Evolutionary conservation across 768 basidiomycete genomes (phyloP), one percentile per base, ranked within the genome.

Genomic region (Mycena polygramma): DNA sequence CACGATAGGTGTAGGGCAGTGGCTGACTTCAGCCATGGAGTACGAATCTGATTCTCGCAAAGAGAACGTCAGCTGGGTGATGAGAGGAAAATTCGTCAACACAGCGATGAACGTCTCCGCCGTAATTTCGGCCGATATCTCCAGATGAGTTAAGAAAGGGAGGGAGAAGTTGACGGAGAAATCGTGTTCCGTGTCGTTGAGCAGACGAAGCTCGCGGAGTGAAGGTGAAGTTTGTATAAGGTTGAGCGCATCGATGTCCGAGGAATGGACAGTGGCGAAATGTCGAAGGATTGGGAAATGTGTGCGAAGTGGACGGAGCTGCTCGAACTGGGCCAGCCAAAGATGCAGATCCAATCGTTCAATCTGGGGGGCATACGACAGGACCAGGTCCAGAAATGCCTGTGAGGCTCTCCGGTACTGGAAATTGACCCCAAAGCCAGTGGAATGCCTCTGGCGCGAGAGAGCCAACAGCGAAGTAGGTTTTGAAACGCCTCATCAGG

Each of bases 171-270:
- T n/a, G n/a, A n/a, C n/a, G n/a, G n/a, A n/a, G n/a, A n/a, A n/a
- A n/a, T n/a, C n/a, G n/a, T n/a, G n/a, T n/a, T n/a, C n/a, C n/a
- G n/a, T n/a, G n/a, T n/a, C n/a, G n/a, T n/a, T n/a, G n/a, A n/a
- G n/a, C n/a, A 66, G 19, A 5, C 64, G 55, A 14, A 66, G 64
- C 19, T 26, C 64, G 15, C 64, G 64, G 5, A 66, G 45, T 13
- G 63, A 7, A 22, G 63, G 46, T 0, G 30, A 7, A 11, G 17
- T 3, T 4, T 22, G 0, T 9, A 52, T 10, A 41, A 51, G 46
- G 7, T 37, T 17, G 2, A 4, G 14, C 8, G 41, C 14, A 1
- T 66, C 57, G 10, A 24, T 13, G 2, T 58, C 35, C 4, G 43
- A 45, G 4, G 35, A 54, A 48, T 61, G 39, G 7, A 24, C 4